phyloP scores from a whole-genome alignment of 2,329 filamentous ascomycete species.

The Sarocladium kiliense region DNA sequence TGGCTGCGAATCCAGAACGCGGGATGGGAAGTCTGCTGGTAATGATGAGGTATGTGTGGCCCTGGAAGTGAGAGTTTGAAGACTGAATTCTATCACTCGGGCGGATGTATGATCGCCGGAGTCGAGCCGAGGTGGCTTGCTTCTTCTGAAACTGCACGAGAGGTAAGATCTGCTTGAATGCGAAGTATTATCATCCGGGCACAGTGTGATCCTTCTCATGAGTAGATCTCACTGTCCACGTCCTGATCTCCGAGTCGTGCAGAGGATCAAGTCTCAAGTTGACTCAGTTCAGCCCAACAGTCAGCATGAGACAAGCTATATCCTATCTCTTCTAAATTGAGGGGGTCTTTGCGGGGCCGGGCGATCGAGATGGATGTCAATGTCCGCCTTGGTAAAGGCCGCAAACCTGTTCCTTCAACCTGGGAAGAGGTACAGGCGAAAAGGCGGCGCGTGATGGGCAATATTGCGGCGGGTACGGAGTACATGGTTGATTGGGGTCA shows the following conservation, averaged over 20 bases:
- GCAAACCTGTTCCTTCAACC: too few species aligned
- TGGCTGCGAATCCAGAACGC: not conserved
- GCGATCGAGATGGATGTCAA: not conserved
- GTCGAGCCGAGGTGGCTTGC: not conserved
- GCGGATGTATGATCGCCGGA: not conserved
- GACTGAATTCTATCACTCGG: not conserved
- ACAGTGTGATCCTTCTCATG: too few species aligned
- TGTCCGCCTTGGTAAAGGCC: not conserved
- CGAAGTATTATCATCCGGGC: too few species aligned
- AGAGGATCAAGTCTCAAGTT: too few species aligned
- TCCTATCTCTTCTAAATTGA: not conserved
- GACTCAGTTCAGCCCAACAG: too few species aligned
- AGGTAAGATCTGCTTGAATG: too few species aligned
- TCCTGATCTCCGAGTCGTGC: too few species aligned
- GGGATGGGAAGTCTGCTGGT: not conserved
- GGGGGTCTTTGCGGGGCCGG: not conserved
- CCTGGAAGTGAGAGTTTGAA: too few species aligned
- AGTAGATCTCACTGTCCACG: too few species aligned
- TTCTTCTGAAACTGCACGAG: not conserved
- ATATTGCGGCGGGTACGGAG: not conserved
- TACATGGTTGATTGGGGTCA: too few species aligned
- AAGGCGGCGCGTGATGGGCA: not conserved
- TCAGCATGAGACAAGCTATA: not conserved
- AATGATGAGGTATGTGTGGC: not conserved
- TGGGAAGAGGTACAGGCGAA: too few species aligned